Evolutionary conservation across 1,284 basidiomycete genomes (phyloP), one percentile per base, ranked within the genome.

Genomic region (Cerrena zonata): DNA sequence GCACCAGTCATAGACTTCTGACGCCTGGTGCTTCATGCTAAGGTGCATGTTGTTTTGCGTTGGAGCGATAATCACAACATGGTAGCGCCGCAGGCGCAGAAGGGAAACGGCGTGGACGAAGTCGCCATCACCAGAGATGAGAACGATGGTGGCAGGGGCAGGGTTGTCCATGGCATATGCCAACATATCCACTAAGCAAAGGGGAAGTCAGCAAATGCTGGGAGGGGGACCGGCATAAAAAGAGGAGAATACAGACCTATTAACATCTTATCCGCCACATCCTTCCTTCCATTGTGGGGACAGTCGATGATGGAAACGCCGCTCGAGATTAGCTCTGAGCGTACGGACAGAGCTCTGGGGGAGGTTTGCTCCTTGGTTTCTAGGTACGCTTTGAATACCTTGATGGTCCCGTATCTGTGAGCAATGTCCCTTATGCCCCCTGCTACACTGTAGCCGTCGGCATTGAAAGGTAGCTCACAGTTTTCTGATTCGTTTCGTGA

Each of bases 41-140:
- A 38, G 36, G 51, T 67, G 64, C 1, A 58, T 55, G 5, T 52
- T 48, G 60, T 58, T 43, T 65, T 75, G 52, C 47, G 77, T 43
- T 65, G 76, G 53, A 47, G 77, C 74, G 42, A 82, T 67, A 13
- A 82, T 59, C 13, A 81, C 69, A 18, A 81, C 71, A 34, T 67
- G 63, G 61, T 80, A 80, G 45, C 65, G 66, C 41, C 80, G 70
- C 36, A 77, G 65, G 24, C 75, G 71, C n/a, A 82, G 65, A 39
- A 74, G 68, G 2, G 80, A 76, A 21, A 79, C 65, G 15, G 76
- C 75, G 61, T 82, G 82, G 1, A 77, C 74, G 61, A 81, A 84
- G 59, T 82, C 80, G 40, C 78, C 68, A 61, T 82, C 79, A 12
- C 76, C 77, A 2, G 79, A 74, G 47, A 84, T 78, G 25, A 82